phyloP scores from a whole-genome alignment of 352 stramenopile species.

The Pythium pectinolyticum region DNA sequence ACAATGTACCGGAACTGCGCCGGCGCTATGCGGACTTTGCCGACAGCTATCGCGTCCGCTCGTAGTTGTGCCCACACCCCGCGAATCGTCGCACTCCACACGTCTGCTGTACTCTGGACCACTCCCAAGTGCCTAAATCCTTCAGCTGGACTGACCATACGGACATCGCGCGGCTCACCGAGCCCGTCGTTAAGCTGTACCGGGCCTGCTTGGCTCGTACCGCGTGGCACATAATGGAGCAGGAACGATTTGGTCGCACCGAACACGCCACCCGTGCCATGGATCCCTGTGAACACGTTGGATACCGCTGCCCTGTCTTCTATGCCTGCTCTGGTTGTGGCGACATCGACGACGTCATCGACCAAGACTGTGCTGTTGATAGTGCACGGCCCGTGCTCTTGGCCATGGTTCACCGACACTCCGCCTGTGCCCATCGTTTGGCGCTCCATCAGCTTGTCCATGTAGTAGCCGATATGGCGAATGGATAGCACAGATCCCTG shows the following conservation, averaged over 20 bases:
- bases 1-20: neutral
- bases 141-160: neutral
- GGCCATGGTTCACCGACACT: neutral
- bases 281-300: neutral
- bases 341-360: neutral
- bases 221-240: neutral
- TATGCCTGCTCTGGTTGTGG: neutral
- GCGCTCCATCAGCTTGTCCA: neutral
- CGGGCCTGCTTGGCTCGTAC: neutral
- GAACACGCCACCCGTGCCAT: conserved; percentile 1
- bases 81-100: neutral
- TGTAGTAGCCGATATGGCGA: conserved; percentile 3
- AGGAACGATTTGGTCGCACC: neutral
- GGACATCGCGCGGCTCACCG: neutral
- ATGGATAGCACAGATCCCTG: neutral
- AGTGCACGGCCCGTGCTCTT: neutral
- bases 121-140: neutral
- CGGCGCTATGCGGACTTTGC: neutral
- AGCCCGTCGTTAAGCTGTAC: neutral
- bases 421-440: neutral
- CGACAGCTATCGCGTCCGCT: neutral
- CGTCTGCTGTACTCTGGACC: neutral
- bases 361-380: neutral
- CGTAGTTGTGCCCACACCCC: neutral
- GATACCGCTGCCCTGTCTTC: neutral